Evolutionary conservation across 2,329 filamentous ascomycete genomes (phyloP), one percentile per base, ranked within the genome.

Genomic region (Nectriaceae sp.): DNA sequence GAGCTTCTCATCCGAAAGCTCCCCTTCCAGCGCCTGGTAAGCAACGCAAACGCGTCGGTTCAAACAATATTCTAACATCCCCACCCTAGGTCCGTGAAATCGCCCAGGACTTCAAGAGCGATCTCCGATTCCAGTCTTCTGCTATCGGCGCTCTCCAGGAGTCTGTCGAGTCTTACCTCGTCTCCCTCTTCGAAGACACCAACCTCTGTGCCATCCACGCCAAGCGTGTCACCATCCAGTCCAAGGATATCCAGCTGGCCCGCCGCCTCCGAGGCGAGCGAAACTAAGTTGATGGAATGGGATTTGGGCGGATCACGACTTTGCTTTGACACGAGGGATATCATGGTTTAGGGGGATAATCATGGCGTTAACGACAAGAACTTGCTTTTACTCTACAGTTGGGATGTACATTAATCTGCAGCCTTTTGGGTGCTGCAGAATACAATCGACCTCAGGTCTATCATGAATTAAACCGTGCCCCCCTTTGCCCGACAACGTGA

Each of bases 141-240:
- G 94, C 94, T 73, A 97, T 99, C 70, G 89, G 90, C 68, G 94
- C 94, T 59, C 87, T 99, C 35, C 93, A 99, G 79, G 94, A 99
- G 82, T 96, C 94, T 46, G 92, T 96, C 60, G 94, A 99, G 82
- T 96, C 94, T 3, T 97, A 97, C 79, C 88, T 99, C 67, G 92
- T 97, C 75, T 96, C 92, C 38, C 87, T 97, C 59, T 97, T 97
- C 66, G 92, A 97, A 77, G 93, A 97, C 72, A 97, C 93, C 78
- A 97, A 97, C 81, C 79, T 96, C 44, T 97, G 93, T 78, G 93
- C 94, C 69, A 96, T 97, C 75, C 94, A 97, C 78, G 93, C 94
- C 77, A 97, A 97, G 86, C 91, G 94, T 79, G 94, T 97, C 70
- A 97, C 93, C 69, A 97, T 97, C 76, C 93, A 93, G 76, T 87